Evolutionary conservation across 768 basidiomycete genomes (phyloP).

Genomic region (Gloeopeniophorella convolvens): DNA sequence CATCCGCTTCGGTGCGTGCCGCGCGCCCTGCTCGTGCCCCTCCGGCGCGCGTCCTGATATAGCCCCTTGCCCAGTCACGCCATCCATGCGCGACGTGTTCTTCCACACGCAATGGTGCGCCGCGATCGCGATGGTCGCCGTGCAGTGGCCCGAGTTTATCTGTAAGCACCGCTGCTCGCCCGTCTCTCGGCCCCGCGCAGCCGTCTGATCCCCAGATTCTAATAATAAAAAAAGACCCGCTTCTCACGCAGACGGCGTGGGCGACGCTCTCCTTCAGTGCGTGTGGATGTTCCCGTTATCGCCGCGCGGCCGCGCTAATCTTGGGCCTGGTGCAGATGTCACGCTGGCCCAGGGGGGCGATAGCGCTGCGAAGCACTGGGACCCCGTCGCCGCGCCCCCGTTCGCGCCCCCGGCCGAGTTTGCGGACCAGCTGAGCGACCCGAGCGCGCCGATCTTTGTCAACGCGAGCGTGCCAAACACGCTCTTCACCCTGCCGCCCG

Average conservation of each 20-base stretch:
- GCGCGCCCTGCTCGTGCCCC: conserved; percentile 3
- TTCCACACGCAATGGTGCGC: conserved; percentile 93
- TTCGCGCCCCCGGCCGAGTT: conserved; percentile 69
- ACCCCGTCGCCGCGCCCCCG: conserved; percentile 50
- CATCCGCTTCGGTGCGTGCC: conserved; percentile 74
- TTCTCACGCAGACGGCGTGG: conserved; percentile 86
- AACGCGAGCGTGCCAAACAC: conserved; percentile 60
- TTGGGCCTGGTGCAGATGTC: conserved; percentile 50
- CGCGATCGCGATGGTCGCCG: conserved; percentile 85
- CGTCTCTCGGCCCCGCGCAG: neutral
- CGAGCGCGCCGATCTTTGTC: conserved; percentile 71
- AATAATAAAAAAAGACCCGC: too few relatives aligned
- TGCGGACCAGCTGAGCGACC: conserved; percentile 63
- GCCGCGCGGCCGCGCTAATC: neutral
- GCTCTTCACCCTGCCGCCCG: conserved; percentile 62
- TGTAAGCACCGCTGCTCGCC: conserved; percentile 48
- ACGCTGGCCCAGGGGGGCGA: conserved; percentile 49
- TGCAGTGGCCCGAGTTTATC: conserved; percentile 89
- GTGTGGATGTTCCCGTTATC: conserved; percentile 18
- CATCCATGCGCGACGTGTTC: conserved; percentile 85
- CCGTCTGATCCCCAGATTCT: neutral
- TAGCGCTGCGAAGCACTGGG: conserved; percentile 49
- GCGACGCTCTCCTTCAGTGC: conserved; percentile 71
- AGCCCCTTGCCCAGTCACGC: conserved; percentile 56
- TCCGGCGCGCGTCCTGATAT: neutral